Evolutionary conservation across 2,329 filamentous ascomycete genomes (phyloP).

Genomic region (Neoascochyta sp.): DNA sequence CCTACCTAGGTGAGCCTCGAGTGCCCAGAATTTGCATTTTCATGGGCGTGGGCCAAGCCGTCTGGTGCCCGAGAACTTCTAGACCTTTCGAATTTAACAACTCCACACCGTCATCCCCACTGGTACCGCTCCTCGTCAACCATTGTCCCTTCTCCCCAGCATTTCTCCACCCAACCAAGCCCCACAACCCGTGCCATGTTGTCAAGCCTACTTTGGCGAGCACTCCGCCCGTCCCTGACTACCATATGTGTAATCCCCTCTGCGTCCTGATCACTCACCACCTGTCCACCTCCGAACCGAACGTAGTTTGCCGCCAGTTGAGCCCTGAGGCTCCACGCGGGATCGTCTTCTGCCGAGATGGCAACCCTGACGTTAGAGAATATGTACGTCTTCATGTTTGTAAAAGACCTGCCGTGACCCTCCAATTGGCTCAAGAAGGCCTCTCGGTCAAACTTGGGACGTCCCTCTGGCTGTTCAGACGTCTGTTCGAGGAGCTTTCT

Average conservation of each 20-base stretch:
- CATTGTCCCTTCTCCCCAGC: conserved; percentile 73
- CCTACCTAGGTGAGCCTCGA: too few relatives aligned
- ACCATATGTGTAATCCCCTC: conserved; percentile 68
- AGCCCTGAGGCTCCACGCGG: conserved; percentile 22
- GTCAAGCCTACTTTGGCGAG: conserved; percentile 31
- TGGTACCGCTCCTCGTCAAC: conserved; percentile 62
- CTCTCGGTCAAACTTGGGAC: conserved; percentile 14
- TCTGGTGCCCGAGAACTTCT: too few relatives aligned
- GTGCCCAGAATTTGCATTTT: too few relatives aligned
- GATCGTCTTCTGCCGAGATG: conserved; percentile 11
- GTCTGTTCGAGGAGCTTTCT: conserved; percentile 40
- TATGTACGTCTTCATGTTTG: conserved; percentile 29
- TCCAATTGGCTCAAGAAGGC: conserved; percentile 27
- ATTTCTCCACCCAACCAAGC: conserved; percentile 69
- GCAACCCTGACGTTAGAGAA: conserved; percentile 25
- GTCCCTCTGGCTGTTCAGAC: conserved; percentile 20
- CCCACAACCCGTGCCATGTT: conserved; percentile 67
- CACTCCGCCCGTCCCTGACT: conserved; percentile 49
- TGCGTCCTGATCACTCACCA: conserved; percentile 52
- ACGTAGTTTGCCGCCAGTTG: conserved; percentile 56
- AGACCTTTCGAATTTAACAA: too few relatives aligned
- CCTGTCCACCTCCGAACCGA: conserved; percentile 64
- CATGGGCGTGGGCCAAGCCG: too few relatives aligned
- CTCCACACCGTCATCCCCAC: conserved; percentile 36
- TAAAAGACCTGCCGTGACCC: conserved; percentile 22